Percentiles rank a stretch among this genome's conserved stretches.
Evolutionary conservation across 2,329 filamentous ascomycete genomes (phyloP).

Genomic region (Pleurostoma richardsiae): DNA sequence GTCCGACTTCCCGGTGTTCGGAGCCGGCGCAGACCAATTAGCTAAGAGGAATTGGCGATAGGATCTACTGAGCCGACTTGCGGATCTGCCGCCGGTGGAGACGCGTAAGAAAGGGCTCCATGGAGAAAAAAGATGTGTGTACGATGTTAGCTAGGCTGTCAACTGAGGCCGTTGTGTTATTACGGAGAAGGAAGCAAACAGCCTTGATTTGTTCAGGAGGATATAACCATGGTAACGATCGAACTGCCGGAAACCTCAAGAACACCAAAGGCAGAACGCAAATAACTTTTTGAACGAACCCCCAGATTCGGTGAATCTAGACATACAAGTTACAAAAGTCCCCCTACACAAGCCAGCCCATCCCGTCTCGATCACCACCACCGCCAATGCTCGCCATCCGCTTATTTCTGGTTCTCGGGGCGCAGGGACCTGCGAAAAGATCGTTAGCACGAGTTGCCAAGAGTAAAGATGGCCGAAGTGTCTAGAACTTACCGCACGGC

Average conservation of each 20-base stretch:
- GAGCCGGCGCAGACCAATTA: too few relatives aligned
- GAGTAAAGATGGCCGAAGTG: not conserved
- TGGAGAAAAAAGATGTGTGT: too few relatives aligned
- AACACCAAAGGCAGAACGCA: not conserved
- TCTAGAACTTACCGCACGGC: slow-evolving; percentile 67
- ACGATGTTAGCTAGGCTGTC: too few relatives aligned
- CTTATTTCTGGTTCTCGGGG: slow-evolving; percentile 80
- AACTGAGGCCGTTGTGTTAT: too few relatives aligned
- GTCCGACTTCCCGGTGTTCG: too few relatives aligned
- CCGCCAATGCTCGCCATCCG: not conserved
- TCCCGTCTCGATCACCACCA: not conserved
- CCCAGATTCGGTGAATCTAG: slow-evolving; percentile 4
- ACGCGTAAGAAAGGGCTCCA: too few relatives aligned
- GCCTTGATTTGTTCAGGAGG: too few relatives aligned
- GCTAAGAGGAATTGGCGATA: too few relatives aligned
- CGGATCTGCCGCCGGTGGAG: too few relatives aligned
- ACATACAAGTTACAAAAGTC: not conserved
- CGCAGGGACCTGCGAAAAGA: slow-evolving; percentile 57
- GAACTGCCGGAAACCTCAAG: not conserved
- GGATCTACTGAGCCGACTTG: too few relatives aligned
- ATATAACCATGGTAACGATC: too few relatives aligned
- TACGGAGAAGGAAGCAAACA: too few relatives aligned
- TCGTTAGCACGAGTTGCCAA: slow-evolving; percentile 13
- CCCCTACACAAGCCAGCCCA: not conserved
- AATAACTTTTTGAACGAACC: slow-evolving; percentile 1